Evolutionary conservation across 1,284 basidiomycete genomes (phyloP), one percentile per base, ranked within the genome.

Genomic region (Heterobasidion annosum): DNA sequence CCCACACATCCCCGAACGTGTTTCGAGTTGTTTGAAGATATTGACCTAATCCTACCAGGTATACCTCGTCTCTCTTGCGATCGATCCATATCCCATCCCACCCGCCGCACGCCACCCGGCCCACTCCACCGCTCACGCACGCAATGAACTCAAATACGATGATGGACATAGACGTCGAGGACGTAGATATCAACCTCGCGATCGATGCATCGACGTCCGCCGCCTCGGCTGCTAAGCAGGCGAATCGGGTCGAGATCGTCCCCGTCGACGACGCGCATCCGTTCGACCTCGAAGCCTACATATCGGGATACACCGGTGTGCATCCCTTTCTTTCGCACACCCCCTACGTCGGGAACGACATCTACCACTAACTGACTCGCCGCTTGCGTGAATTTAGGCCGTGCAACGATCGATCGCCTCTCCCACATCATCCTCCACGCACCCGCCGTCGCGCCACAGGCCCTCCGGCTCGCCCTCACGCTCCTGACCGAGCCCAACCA

Each of bases 261-360:
- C 70, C 73, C 15, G 76, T 90, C 12, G 85, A 90, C 65, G 85
- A 87, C 52, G 74, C 76, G 0, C 87, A 90, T 64, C 87, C 89
- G 2, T 91, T 90, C 64, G 89, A 91, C 62, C 75, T 91, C 49
- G 89, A 91, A 57, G 67, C 79, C 34, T 84, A 85, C 63, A 79
- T 83, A 54, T 72, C 81, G 40, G 78, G 78, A 51, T 86, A 87
- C 67, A 71, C 75, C 57, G 82, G 85, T 83, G 58, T 49, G 71
- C 52, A 8, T 43, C 25, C 32, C 35, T 25, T 56, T 46, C 2
- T 12, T 35, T 10, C 33, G 46, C 43, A 33, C 16, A 9, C 6
- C 37, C 6, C 12, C 25, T 25, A 25, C 25, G 25, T 25, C 25
- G 25, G 25, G 25, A 25, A 25, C 3, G 25, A 25, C 25, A 5